Percentiles rank a stretch among this genome's conserved stretches.
Conservation (phyloP, 2,329 filamentous ascomycete species). For the Diplodia scrobiculata region DNA sequence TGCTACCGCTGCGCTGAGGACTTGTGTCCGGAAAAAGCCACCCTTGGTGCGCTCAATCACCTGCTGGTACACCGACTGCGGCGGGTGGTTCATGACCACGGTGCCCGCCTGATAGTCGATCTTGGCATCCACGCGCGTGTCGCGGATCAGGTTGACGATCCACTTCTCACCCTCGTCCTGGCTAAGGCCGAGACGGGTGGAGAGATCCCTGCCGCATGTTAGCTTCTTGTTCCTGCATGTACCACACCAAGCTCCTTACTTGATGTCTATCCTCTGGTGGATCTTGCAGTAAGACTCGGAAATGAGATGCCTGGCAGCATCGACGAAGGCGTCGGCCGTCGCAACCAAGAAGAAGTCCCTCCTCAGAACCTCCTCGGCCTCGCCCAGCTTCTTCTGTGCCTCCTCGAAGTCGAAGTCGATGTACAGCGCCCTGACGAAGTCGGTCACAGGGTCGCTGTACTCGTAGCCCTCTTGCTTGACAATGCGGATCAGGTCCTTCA, state of each 20-base stretch:
- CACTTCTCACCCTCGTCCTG: slow-evolving; percentile 98
- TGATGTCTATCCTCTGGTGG: slow-evolving; percentile 96
- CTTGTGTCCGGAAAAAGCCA: slow-evolving; percentile 97
- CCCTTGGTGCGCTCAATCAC: slow-evolving; percentile 99
- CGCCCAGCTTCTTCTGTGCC: slow-evolving; percentile 81
- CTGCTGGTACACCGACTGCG: slow-evolving; percentile 97
- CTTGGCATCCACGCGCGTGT: slow-evolving; percentile 96
- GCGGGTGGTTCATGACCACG: slow-evolving; percentile 98
- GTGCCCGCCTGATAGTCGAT: slow-evolving; percentile 99
- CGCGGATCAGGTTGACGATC: slow-evolving; percentile 99
- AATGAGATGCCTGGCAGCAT: slow-evolving; percentile 91
- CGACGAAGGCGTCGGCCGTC: slow-evolving; percentile 84
- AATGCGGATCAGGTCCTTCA: slow-evolving; percentile 95
- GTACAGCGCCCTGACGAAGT: slow-evolving; percentile 94
- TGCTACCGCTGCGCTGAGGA: slow-evolving; percentile 66
- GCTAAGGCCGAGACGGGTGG: slow-evolving; percentile 83
- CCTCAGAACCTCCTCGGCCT: slow-evolving; percentile 87
- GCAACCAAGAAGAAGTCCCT: slow-evolving; percentile 93
- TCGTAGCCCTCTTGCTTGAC: slow-evolving; percentile 97
- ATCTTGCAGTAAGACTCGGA: slow-evolving; percentile 99
- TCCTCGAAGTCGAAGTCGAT: slow-evolving; percentile 97
- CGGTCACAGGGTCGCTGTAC: slow-evolving; percentile 92
- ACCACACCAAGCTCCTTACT: slow-evolving; percentile 53
- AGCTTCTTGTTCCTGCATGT: background rate
- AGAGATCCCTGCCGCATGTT: slow-evolving; percentile 68